Evolutionary conservation across 2,329 filamentous ascomycete genomes (phyloP).

Genomic region (Hirsutella thompsonii): DNA sequence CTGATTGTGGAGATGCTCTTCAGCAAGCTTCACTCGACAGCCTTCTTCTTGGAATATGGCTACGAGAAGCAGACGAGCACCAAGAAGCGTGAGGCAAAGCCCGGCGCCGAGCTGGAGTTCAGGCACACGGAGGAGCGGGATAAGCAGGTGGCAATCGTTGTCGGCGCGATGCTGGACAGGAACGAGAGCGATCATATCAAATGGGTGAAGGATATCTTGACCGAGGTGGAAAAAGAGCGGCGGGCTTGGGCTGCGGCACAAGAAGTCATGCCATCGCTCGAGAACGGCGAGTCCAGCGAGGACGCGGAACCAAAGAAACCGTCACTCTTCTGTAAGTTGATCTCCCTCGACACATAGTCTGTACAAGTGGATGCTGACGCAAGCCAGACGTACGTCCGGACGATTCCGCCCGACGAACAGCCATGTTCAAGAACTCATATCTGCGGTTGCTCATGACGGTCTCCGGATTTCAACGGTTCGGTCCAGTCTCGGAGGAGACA

Average conservation of each 20-base stretch:
- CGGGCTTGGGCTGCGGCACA: constrained; percentile 66
- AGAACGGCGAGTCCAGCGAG: constrained; percentile 16
- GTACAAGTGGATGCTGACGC: constrained; percentile 15
- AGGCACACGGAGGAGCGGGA: constrained; percentile 55
- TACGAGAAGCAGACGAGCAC: constrained; percentile 71
- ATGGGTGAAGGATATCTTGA: constrained; percentile 68
- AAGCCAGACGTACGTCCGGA: constrained; percentile 46
- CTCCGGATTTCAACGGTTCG: constrained; percentile 52
- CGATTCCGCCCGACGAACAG: constrained; percentile 51
- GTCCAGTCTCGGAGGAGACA: constrained; percentile 49
- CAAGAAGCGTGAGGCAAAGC: constrained; percentile 44
- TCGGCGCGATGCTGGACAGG: constrained; percentile 69
- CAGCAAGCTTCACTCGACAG: constrained; percentile 73
- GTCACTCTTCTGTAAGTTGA: constrained; percentile 20
- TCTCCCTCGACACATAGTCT: neutral
- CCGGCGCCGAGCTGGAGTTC: constrained; percentile 75
- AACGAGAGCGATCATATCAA: constrained; percentile 61
- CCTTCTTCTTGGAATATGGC: constrained; percentile 83
- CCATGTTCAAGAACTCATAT: constrained; percentile 82
- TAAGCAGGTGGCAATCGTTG: constrained; percentile 65
- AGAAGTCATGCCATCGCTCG: constrained; percentile 36
- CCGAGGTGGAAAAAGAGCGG: constrained; percentile 57
- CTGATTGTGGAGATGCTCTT: constrained; percentile 88
- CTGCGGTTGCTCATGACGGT: constrained; percentile 74
- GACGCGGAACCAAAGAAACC: constrained; percentile 15